phyloP scores from a whole-genome alignment of 116 monocot genomes.

The Zostera marina region DNA sequence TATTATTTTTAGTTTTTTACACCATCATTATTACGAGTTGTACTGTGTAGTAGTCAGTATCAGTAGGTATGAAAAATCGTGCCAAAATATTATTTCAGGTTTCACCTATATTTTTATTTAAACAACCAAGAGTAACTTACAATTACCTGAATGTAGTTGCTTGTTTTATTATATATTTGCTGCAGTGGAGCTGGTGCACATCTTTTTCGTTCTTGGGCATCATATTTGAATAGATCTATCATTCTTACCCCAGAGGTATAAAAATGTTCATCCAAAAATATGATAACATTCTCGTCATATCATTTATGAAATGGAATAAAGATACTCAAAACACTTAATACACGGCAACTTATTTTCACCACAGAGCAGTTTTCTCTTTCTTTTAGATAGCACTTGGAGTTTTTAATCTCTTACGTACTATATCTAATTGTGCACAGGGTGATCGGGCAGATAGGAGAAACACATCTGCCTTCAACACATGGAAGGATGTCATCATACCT shows the following conservation, averaged over 20 bases:
- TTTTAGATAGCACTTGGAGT: neutral
- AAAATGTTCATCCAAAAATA: neutral
- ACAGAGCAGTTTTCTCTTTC: too few relatives aligned
- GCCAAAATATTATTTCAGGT: neutral
- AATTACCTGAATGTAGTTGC: neutral
- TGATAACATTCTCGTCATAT: too few relatives aligned
- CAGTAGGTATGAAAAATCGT: neutral
- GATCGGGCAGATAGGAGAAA: constrained; percentile 87
- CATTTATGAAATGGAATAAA: too few relatives aligned
- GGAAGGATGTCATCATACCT: constrained; percentile 97
- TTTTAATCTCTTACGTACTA: too few relatives aligned
- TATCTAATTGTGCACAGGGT: constrained; percentile 30
- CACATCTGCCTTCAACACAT: constrained; percentile 84
- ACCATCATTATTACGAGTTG: neutral
- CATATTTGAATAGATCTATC: constrained; percentile 81
- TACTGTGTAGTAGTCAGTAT: neutral
- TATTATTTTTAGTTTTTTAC: neutral
- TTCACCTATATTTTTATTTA: neutral
- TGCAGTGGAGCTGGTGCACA: constrained; percentile 95
- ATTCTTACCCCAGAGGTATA: constrained; percentile 97
- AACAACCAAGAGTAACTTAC: neutral
- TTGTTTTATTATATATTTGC: neutral
- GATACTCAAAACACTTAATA: too few relatives aligned
- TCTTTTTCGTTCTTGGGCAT: constrained; percentile 82
- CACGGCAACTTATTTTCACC: too few relatives aligned